phyloP scores from a whole-genome alignment of 208 protist species.

The Angomonas ambiguus region DNA sequence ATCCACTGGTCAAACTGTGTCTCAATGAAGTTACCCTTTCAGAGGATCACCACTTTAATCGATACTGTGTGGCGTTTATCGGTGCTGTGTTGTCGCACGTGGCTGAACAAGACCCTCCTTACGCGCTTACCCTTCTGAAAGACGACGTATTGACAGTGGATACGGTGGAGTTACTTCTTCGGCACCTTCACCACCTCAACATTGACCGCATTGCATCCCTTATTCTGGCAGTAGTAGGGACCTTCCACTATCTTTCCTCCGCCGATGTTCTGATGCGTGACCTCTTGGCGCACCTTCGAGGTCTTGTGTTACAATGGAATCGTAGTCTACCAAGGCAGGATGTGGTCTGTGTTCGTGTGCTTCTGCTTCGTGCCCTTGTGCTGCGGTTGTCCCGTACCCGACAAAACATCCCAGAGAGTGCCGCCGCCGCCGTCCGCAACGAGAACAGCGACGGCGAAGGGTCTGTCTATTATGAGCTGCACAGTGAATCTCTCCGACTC shows the following conservation, averaged over 20 bases:
- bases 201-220: conserved; percentile 29
- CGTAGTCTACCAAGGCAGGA: conserved; percentile 2
- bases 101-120: conserved; percentile 39
- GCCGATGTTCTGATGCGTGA: conserved; percentile 20
- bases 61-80: background rate
- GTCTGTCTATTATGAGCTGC: background rate
- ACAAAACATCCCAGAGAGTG: background rate
- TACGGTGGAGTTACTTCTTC: conserved; percentile 5
- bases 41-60: background rate
- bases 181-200: conserved; percentile 10
- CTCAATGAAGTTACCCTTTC: background rate
- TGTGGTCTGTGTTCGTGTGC: background rate
- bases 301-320: background rate
- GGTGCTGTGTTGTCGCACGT: conserved; percentile 40
- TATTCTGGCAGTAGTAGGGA: conserved; percentile 23
- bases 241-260: conserved; percentile 13
- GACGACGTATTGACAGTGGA: conserved; percentile 23
- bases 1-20: conserved; percentile 15
- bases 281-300: conserved; percentile 25
- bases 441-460: conserved; percentile 1
- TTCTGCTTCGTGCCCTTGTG: conserved; percentile 6
- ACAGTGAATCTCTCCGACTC: conserved; percentile 11
- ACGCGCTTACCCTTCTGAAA: conserved; percentile 26
- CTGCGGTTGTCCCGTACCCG: background rate
- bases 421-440: background rate